These are phyloP conservation scores for Alternaria consortialis DNA, from an alignment of 2,329 filamentous ascomycete species.

Conservation along the genomic window DNA sequence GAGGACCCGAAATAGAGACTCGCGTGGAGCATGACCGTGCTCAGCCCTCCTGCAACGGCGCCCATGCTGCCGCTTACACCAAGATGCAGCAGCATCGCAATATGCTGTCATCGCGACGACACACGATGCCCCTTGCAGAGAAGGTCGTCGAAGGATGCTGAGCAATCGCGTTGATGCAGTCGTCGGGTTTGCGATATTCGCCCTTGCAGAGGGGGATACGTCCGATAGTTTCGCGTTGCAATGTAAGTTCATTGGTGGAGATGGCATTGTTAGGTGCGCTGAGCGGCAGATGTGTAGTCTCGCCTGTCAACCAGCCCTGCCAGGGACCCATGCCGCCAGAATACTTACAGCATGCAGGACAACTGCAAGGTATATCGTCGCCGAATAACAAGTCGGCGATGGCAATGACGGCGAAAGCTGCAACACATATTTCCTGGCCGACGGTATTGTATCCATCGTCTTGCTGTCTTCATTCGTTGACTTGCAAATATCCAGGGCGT, in stretches of 20 bases:
- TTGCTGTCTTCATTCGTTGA: conserved; percentile 35
- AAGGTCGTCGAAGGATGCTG: conserved; percentile 10
- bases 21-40: conserved; percentile 32
- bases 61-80: conserved; percentile 39
- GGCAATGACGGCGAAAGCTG: conserved; percentile 12
- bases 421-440: conserved; percentile 16
- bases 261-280: conserved; percentile 26
- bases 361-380: conserved; percentile 15
- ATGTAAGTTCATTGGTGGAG: conserved; percentile 27
- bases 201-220: conserved; percentile 27
- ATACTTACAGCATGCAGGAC: conserved; percentile 14
- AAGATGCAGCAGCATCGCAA: conserved; percentile 33
- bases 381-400: conserved; percentile 21
- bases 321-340: conserved; percentile 14
- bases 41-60: conserved; percentile 45
- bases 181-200: conserved; percentile 16
- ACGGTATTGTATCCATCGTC: conserved; percentile 14
- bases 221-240: conserved; percentile 18
- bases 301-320: conserved; percentile 21
- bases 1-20: conserved; percentile 43
- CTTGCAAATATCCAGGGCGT: conserved; percentile 36
- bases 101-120: conserved; percentile 29
- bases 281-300: conserved; percentile 33
- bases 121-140: conserved; percentile 11
- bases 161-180: conserved; percentile 10